Conservation (phyloP, 805 yeast genomes). For the Wickerhamomyces canadensis region DNA sequence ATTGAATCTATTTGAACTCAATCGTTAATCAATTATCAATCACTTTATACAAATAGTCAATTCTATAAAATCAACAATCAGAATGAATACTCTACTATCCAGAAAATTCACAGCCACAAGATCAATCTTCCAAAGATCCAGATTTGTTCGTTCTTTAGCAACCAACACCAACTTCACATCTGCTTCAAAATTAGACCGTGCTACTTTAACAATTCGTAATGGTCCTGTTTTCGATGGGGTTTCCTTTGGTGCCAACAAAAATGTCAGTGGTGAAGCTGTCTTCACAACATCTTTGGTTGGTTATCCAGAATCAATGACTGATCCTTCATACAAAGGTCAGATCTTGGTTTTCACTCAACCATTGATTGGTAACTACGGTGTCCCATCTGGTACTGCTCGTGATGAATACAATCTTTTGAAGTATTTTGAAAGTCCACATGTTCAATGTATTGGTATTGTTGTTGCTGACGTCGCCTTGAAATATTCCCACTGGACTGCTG, state of each 20-base stretch:
- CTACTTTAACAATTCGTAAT: slow-evolving; percentile 83
- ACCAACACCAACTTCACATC: slow-evolving; percentile 22
- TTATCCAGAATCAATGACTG: slow-evolving; percentile 98
- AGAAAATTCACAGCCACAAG: slow-evolving; percentile 18
- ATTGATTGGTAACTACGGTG: slow-evolving; percentile 96
- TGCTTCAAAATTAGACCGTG: slow-evolving; percentile 51
- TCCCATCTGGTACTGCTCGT: slow-evolving; percentile 75
- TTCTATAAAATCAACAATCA: slow-evolving; percentile 7
- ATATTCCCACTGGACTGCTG: slow-evolving; percentile 99
- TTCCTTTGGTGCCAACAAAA: slow-evolving; percentile 93
- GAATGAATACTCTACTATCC: slow-evolving; percentile 21
- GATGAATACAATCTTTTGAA: slow-evolving; percentile 84
- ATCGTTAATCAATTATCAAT: background rate
- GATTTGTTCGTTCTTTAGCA: slow-evolving; percentile 22
- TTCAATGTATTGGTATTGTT: slow-evolving; percentile 93
- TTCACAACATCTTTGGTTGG: slow-evolving; percentile 98
- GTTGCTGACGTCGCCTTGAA: slow-evolving; percentile 93
- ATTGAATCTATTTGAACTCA: slow-evolving; percentile 22
- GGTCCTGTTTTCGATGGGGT: slow-evolving; percentile 92
- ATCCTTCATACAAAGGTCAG: slow-evolving; percentile 97
- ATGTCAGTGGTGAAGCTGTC: slow-evolving; percentile 94
- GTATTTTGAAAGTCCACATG: slow-evolving; percentile 85
- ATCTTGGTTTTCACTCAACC: slow-evolving; percentile 97
- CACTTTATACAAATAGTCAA: slow-evolving; percentile 11
- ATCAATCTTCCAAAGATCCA: slow-evolving; percentile 24